phyloP scores from a whole-genome alignment of 2,329 filamentous ascomycete genomes.

The Tothia fuscella region DNA sequence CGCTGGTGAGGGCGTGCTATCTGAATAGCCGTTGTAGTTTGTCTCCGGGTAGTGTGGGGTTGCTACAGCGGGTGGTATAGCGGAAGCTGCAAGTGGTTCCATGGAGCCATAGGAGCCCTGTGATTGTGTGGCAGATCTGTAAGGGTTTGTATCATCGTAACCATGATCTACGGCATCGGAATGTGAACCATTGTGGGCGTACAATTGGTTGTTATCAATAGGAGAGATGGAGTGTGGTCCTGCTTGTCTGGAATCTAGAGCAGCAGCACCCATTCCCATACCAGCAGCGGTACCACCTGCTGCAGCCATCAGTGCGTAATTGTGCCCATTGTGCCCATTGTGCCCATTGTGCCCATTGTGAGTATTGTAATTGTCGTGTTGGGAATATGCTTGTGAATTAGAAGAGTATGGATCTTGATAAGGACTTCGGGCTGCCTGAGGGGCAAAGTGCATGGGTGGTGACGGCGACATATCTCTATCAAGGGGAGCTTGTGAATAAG shows the following conservation, averaged over 20 bases:
- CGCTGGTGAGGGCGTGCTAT: neutral
- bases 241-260: neutral
- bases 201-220: conserved; percentile 1
- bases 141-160: neutral
- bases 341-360: neutral
- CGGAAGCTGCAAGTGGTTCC: conserved; percentile 2
- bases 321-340: neutral
- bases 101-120: conserved; percentile 6
- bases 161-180: conserved; percentile 1
- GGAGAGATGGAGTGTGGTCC: neutral
- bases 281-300: neutral
- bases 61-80: neutral
- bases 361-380: neutral
- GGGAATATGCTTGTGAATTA: conserved; percentile 23
- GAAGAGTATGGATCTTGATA: conserved; percentile 19
- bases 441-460: conserved; percentile 25
- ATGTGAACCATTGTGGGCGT: conserved; percentile 1
- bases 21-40: conserved; percentile 1
- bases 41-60: conserved; percentile 5
- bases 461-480: conserved; percentile 55
- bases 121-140: neutral
- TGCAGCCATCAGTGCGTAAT: neutral
- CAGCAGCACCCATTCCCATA: neutral
- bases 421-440: conserved; percentile 17
- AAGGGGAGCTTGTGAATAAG: conserved; percentile 20